phyloP scores from a whole-genome alignment of 139 green algal species.

The Coccomyxa sp. region DNA sequence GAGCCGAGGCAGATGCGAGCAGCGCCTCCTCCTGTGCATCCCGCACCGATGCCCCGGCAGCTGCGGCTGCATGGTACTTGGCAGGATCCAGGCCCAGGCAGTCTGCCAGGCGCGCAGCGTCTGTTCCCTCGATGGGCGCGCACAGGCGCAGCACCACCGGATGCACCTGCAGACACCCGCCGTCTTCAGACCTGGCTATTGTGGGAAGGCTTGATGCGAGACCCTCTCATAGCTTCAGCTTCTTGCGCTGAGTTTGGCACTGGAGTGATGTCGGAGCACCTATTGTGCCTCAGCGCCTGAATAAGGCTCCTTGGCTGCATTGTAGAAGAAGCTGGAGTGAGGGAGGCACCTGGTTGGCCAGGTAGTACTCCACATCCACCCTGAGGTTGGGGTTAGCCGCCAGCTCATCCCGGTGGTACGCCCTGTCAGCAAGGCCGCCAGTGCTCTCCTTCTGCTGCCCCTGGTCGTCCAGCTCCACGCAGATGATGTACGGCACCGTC shows the following conservation, averaged over 20 bases:
- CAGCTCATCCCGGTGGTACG: constrained; percentile 91
- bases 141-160: constrained; percentile 90
- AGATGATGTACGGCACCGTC: constrained; percentile 97
- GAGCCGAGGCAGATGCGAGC: constrained; percentile 29
- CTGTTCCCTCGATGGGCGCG: constrained; percentile 88
- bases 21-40: constrained; percentile 43
- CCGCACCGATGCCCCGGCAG: constrained; percentile 7
- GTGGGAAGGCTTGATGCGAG: too few species aligned
- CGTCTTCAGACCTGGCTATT: too few species aligned
- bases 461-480: constrained; percentile 39
- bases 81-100: constrained; percentile 90
- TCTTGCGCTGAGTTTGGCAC: neutral
- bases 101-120: constrained; percentile 79
- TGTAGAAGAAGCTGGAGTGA: too few species aligned
- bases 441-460: constrained; percentile 22
- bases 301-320: too few species aligned
- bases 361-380: constrained; percentile 90
- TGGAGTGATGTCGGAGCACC: neutral
- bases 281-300: neutral
- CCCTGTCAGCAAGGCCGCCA: constrained; percentile 77
- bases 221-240: neutral
- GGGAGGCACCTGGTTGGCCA: constrained; percentile 50
- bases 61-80: constrained; percentile 45
- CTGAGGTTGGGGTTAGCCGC: constrained; percentile 37
- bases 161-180: constrained; percentile 91